Conservation (phyloP, 2,329 filamentous ascomycete species). For the Aureobasidium sp. region DNA sequence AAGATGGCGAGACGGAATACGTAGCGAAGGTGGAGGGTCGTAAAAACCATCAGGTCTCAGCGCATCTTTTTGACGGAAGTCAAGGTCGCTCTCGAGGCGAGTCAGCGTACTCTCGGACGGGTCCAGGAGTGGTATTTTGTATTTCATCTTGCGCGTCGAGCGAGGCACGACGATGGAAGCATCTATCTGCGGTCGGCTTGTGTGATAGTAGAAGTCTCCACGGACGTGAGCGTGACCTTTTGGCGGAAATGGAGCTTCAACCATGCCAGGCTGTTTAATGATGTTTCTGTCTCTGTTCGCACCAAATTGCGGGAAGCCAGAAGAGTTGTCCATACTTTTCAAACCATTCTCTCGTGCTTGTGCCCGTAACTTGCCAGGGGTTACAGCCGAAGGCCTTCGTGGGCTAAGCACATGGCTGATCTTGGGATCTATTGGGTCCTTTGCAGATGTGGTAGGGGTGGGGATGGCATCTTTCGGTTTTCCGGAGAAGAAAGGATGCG, state of each 20-base stretch:
- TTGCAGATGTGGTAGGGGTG: constrained; percentile 16
- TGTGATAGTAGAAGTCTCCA: constrained; percentile 28
- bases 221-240: constrained; percentile 57
- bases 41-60: constrained; percentile 14
- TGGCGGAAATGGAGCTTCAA: constrained; percentile 64
- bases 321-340: constrained; percentile 19
- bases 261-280: constrained; percentile 57
- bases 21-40: constrained; percentile 17
- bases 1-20: constrained; percentile 24
- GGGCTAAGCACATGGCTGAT: constrained; percentile 17
- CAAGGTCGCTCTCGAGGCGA: constrained; percentile 15
- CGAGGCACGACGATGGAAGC: neutral
- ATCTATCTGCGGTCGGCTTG: neutral
- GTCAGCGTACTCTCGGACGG: constrained; percentile 22
- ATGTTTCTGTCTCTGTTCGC: constrained; percentile 21
- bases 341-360: constrained; percentile 23
- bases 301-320: constrained; percentile 20
- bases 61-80: constrained; percentile 20
- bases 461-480: constrained; percentile 35
- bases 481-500: constrained; percentile 63
- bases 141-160: constrained; percentile 33
- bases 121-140: constrained; percentile 22
- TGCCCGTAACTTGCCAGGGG: constrained; percentile 38
- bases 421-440: constrained; percentile 13
- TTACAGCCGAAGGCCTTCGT: constrained; percentile 33